Conservation (phyloP, 768 basidiomycete species). For the Pilatotrama ljubarskyi region DNA sequence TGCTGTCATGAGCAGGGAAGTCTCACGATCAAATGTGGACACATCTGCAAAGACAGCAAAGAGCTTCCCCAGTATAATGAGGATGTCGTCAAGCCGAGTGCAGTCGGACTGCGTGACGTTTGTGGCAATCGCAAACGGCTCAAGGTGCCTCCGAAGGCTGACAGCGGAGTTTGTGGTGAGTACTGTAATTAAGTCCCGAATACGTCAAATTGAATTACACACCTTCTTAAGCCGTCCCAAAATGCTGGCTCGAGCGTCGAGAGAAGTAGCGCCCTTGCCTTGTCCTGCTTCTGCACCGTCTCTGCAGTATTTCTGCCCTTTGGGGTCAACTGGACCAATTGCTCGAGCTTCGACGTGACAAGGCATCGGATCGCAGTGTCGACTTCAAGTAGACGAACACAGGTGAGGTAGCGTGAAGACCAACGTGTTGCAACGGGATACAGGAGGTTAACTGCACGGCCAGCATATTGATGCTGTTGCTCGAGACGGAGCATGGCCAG, state of each 20-base stretch:
- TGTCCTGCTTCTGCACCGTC: conserved; percentile 14
- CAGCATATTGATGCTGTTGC: conserved; percentile 18
- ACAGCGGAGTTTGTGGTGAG: no score
- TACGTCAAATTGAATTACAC: background rate
- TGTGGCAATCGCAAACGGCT: conserved; percentile 40
- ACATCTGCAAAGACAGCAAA: conserved; percentile 23
- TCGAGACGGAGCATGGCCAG: conserved; percentile 32
- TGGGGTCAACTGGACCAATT: conserved; percentile 13
- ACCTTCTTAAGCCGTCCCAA: background rate
- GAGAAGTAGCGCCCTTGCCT: background rate
- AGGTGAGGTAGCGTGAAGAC: conserved; percentile 32
- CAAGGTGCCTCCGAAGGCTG: conserved; percentile 22
- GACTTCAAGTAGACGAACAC: conserved; percentile 28
- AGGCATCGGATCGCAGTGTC: conserved; percentile 15
- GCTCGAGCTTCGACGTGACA: conserved; percentile 8
- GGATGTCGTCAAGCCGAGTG: conserved; percentile 18
- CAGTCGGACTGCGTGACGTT: conserved; percentile 34
- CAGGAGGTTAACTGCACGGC: conserved; percentile 25
- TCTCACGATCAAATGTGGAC: background rate
- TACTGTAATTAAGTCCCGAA: no score
- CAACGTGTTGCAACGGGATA: conserved; percentile 37
- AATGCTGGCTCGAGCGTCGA: background rate
- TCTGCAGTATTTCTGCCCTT: conserved; percentile 21
- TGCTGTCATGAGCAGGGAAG: background rate
- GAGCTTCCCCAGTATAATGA: conserved; percentile 19